phyloP scores from a whole-genome alignment of 1,139 yeast species.

The Blastobotrys apis region DNA sequence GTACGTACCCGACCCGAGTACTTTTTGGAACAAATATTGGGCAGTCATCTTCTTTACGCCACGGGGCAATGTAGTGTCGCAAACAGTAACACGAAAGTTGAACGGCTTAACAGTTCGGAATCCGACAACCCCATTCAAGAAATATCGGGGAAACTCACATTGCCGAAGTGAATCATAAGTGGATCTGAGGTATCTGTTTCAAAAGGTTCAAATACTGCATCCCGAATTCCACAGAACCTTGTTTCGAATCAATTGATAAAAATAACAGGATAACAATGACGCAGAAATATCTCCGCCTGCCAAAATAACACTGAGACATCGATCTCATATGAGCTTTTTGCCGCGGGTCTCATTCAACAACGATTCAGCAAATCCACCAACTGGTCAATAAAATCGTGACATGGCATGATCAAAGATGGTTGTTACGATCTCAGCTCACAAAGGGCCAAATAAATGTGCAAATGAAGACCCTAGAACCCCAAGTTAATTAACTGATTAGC shows the following conservation, averaged over 20 bases:
- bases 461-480: too few relatives aligned
- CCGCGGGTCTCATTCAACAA: slow-evolving; percentile 48
- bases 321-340: slow-evolving; percentile 46
- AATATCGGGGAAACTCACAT: slow-evolving; percentile 47
- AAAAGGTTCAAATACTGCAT: slow-evolving; percentile 27
- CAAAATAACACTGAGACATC: slow-evolving; percentile 46
- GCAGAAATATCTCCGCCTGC: slow-evolving; percentile 57
- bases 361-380: slow-evolving; percentile 36
- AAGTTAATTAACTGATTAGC: too few relatives aligned
- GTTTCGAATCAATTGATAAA: slow-evolving; percentile 46
- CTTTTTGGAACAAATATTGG: slow-evolving; percentile 49
- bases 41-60: slow-evolving; percentile 37
- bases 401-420: too few relatives aligned
- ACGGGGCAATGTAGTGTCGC: slow-evolving; percentile 31
- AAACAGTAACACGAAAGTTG: slow-evolving; percentile 46
- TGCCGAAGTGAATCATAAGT: slow-evolving; percentile 50
- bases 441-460: too few relatives aligned
- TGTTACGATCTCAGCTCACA: too few relatives aligned
- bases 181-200: too few relatives aligned
- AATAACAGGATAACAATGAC: slow-evolving; percentile 43
- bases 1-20: slow-evolving; percentile 42
- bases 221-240: slow-evolving; percentile 37
- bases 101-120: too few relatives aligned
- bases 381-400: too few relatives aligned
- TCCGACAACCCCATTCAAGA: slow-evolving; percentile 49